Percentiles rank a stretch among this genome's conserved stretches.
Evolutionary conservation across 179 eudicot genomes (phyloP).

Genomic region (Dionaea muscipula): DNA sequence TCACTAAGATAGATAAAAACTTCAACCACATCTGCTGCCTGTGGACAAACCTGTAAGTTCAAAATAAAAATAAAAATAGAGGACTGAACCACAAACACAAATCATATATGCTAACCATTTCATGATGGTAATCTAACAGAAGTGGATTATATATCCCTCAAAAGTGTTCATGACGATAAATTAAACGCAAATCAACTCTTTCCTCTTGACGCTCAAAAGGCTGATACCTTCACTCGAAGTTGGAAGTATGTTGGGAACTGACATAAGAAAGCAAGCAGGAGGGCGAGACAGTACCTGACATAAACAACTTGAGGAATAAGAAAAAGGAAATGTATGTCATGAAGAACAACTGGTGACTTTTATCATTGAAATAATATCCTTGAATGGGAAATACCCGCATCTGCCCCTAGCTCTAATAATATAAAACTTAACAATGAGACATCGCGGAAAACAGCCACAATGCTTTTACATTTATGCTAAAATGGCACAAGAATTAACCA

Average conservation of each 20-base stretch:
- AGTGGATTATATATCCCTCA: constrained; percentile 3
- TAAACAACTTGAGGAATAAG: constrained; percentile 15
- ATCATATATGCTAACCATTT: neutral
- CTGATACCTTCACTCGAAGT: constrained; percentile 50
- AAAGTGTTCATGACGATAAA: neutral
- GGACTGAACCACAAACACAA: constrained; percentile 5
- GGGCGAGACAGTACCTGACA: constrained; percentile 75
- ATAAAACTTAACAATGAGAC: too few species aligned
- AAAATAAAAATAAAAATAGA: neutral
- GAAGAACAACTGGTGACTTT: too few species aligned
- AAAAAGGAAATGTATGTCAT: constrained; percentile 4
- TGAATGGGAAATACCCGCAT: too few species aligned
- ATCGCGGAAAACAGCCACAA: too few species aligned
- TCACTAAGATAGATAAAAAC: constrained; percentile 83
- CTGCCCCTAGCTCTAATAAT: too few species aligned
- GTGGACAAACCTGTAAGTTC: constrained; percentile 65
- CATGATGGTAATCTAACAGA: neutral
- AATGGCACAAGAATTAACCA: too few species aligned
- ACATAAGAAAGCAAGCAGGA: constrained; percentile 83
- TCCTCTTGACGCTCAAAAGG: constrained; percentile 82
- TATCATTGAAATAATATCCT: too few species aligned
- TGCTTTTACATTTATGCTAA: too few species aligned
- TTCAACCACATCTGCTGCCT: constrained; percentile 86
- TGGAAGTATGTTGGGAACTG: constrained; percentile 65
- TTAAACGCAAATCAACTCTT: constrained; percentile 78